Evolutionary conservation across 2,329 filamentous ascomycete genomes (phyloP), one percentile per base, ranked within the genome.

Genomic region (Fusarium chlamydosporum): DNA sequence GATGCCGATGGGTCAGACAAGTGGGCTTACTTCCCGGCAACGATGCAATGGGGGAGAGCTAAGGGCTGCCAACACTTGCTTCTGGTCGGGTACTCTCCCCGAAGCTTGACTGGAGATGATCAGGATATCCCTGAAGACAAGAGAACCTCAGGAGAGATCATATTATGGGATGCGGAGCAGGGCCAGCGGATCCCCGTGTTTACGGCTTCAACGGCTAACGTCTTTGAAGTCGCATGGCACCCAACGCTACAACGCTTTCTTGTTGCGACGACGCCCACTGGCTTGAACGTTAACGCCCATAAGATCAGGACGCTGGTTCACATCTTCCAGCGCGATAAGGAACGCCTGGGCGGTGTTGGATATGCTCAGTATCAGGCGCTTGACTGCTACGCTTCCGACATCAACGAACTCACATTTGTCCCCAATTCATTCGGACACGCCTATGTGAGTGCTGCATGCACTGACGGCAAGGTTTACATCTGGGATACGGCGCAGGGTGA

Each of bases 151-250:
- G 88, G 88, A 11, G 87, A 90, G 71, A 82, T 90, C 4, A 85
- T 85, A 40, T 75, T 90, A 2, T 90, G 87, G 86, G 82, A 91
- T 72, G 83, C 84, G 0, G 56, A 75, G 1, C 79, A 77, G 3
- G 79, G 80, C 11, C 74, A 79, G 11, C 79, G 81, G 43, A 77
- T 88, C 43, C 80, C 79, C 6, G 81, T 90, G 5, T 77, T 81
- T 20, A 83, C 84, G 4, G 84, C 82, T 2, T 83, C 83, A 1
- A 84, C 82, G 1, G 83, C 87, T 45, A 90, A 91, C 58, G 86
- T 90, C 3, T 91, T 91, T 43, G 88, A 91, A 70, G 85, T 90
- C 3, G 79, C 83, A 0, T 91, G 88, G 88, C 88, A 91, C 71
- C 88, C 88, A 0, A 81, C 73, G 0, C 79, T 85, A 45, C 77